phyloP scores from a whole-genome alignment of 139 green algal genomes.

The Tetradesmus obliquus region DNA sequence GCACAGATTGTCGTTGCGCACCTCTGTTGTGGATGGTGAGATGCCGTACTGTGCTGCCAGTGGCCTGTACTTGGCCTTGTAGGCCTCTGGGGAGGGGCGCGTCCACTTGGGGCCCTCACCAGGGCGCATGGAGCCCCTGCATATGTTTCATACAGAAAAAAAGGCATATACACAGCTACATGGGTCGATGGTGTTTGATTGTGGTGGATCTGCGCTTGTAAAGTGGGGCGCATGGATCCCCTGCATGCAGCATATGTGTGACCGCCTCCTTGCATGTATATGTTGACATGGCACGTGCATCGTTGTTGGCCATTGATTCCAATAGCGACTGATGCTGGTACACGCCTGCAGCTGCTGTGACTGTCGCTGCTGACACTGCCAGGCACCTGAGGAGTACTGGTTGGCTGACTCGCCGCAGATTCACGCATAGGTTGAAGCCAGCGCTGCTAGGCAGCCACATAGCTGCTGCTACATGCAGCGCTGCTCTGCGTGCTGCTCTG shows the following conservation, averaged over 20 bases:
- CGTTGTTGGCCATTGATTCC: too few species aligned
- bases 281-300: not conserved
- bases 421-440: too few species aligned
- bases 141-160: not conserved
- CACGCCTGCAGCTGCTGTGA: too few species aligned
- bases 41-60: not conserved
- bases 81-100: constrained; percentile 21
- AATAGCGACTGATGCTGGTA: too few species aligned
- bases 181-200: not conserved
- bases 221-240: constrained; percentile 24
- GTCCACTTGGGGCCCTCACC: constrained; percentile 13
- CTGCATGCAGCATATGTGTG: not conserved
- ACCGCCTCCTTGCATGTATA: not conserved
- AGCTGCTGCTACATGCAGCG: too few species aligned
- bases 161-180: not conserved
- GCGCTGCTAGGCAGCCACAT: too few species aligned
- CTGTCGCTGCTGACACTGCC: too few species aligned
- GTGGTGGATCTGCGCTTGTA: not conserved
- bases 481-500: not conserved
- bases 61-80: constrained; percentile 27
- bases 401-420: too few species aligned
- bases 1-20: not conserved
- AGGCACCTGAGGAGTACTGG: too few species aligned
- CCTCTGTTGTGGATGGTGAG: constrained; percentile 19
- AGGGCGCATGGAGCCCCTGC: constrained; percentile 31